phyloP scores from a whole-genome alignment of 805 yeast species.

The Pichia californica region DNA sequence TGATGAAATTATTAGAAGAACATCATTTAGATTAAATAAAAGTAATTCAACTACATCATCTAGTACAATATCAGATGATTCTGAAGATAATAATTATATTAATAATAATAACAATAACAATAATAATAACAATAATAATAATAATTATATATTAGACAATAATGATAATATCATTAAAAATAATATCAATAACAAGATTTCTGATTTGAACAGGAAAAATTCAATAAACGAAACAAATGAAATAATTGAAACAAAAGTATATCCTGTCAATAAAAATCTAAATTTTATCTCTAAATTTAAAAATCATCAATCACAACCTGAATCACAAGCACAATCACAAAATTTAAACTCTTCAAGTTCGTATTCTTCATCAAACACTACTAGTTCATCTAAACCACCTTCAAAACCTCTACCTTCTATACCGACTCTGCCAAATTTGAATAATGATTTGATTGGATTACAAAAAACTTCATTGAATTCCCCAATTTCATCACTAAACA shows the following conservation, averaged over 20 bases:
- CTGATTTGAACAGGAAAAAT: conserved; percentile 1
- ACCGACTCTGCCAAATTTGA: background rate
- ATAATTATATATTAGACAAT: too few species aligned
- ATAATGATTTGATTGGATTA: background rate
- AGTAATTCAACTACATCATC: background rate
- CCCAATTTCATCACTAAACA: too few species aligned
- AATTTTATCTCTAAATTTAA: conserved; percentile 7
- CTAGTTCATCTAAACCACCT: background rate
- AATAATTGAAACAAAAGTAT: background rate
- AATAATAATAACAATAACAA: too few species aligned
- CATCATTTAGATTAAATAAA: conserved; percentile 15
- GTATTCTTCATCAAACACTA: background rate
- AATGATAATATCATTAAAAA: too few species aligned
- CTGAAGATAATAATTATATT: background rate
- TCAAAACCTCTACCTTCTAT: background rate
- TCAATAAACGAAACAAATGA: background rate
- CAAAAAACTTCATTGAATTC: too few species aligned
- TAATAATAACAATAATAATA: too few species aligned
- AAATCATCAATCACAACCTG: background rate
- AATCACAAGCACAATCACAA: too few species aligned
- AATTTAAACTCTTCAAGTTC: conserved; percentile 7
- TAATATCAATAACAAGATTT: too few species aligned
- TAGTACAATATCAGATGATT: conserved; percentile 9
- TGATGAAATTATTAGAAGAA: conserved; percentile 14
- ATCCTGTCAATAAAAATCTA: conserved; percentile 6